A percentile compares a stretch with the other conserved stretches of the same genome.
Conservation (phyloP, 2,329 filamentous ascomycete genomes). For the Alternaria panax region DNA sequence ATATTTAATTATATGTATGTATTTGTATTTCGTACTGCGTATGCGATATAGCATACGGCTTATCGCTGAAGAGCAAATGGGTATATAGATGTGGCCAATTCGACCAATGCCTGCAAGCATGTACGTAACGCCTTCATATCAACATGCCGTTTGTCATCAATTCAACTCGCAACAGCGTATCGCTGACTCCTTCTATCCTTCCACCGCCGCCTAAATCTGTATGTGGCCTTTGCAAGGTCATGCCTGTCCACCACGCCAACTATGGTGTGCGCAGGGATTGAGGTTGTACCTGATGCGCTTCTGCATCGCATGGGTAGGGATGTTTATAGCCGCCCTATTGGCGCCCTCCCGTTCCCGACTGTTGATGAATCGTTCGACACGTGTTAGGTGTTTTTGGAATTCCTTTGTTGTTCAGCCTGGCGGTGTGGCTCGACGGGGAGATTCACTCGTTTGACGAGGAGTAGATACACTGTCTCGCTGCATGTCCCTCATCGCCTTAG, state of each 20-base stretch:
- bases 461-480: constrained; percentile 22
- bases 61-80: constrained; percentile 8
- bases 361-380: not conserved
- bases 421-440: constrained; percentile 1
- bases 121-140: not conserved
- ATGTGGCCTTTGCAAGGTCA: not conserved
- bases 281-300: not conserved
- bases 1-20: not conserved
- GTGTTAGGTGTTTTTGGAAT: not conserved
- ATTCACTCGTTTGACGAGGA: constrained; percentile 6
- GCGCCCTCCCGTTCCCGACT: not conserved
- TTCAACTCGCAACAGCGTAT: not conserved
- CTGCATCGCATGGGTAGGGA: not conserved
- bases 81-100: constrained; percentile 8
- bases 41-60: not conserved
- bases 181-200: not conserved
- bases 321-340: not conserved
- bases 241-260: not conserved
- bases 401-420: constrained; percentile 5
- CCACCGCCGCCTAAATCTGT: not conserved
- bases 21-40: not conserved
- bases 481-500: constrained; percentile 39
- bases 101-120: not conserved
- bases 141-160: not conserved
- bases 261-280: not conserved